Evolutionary conservation across 345 rosid species (phyloP).

Genomic region (Syzygium grande): DNA sequence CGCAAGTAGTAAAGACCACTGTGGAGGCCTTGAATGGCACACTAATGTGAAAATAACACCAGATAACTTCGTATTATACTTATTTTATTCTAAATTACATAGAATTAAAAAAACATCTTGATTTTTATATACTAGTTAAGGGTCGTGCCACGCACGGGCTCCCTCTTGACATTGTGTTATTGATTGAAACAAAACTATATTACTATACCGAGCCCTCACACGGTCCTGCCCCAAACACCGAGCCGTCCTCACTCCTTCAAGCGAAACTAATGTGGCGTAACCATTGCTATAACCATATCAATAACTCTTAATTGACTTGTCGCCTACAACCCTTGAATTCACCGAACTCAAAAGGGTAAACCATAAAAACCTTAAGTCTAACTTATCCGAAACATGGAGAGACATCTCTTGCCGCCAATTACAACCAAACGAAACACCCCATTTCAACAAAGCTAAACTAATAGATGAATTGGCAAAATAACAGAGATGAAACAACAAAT

Average conservation of each 20-base stretch:
- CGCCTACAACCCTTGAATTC: too few species aligned
- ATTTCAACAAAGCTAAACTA: not conserved
- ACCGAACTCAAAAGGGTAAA: too few species aligned
- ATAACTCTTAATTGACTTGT: too few species aligned
- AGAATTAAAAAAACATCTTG: not conserved
- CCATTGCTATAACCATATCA: too few species aligned
- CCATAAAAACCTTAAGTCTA: too few species aligned
- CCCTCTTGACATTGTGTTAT: not conserved
- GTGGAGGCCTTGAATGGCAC: conserved; percentile 33
- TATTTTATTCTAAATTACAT: not conserved
- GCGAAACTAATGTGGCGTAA: too few species aligned
- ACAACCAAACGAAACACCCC: not conserved
- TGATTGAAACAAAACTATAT: not conserved
- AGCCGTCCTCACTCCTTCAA: too few species aligned
- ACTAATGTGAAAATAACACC: conserved; percentile 8
- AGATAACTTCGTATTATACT: not conserved
- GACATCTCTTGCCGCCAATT: not conserved
- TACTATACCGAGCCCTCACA: not conserved
- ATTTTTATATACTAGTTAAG: not conserved
- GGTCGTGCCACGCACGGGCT: not conserved
- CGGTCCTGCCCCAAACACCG: too few species aligned
- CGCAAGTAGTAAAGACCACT: conserved; percentile 51
- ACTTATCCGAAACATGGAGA: not conserved
- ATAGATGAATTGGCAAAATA: not conserved
- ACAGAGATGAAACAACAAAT: not conserved